These are phyloP conservation scores for Aspergillus puulaauensis DNA, from an alignment of 2,329 filamentous ascomycete species.

Conservation along the genomic window DNA sequence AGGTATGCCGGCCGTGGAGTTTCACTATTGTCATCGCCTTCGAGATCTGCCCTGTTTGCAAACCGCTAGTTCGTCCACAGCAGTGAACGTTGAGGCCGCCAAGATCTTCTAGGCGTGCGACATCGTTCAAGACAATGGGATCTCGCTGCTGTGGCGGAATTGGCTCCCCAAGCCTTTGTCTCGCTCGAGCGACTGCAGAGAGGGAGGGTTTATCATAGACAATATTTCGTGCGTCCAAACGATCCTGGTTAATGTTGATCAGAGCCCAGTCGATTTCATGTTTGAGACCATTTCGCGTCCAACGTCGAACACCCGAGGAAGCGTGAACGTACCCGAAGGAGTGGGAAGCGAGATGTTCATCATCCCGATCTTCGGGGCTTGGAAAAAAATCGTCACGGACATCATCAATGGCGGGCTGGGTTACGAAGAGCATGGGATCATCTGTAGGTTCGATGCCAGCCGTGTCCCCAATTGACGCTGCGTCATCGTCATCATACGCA, in stretches of 20 bases:
- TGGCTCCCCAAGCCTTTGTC: slow-evolving; percentile 53
- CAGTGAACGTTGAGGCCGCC: slow-evolving; percentile 81
- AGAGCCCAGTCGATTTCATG: slow-evolving; percentile 97
- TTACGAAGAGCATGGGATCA: slow-evolving; percentile 76
- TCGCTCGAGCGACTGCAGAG: slow-evolving; percentile 8
- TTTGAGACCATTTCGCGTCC: slow-evolving; percentile 66
- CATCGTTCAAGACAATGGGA: slow-evolving; percentile 55
- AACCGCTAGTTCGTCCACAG: slow-evolving; percentile 80
- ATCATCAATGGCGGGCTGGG: slow-evolving; percentile 88
- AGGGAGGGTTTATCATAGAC: slow-evolving; percentile 46
- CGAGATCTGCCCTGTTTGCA: slow-evolving; percentile 76
- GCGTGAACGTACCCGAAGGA: slow-evolving; percentile 82
- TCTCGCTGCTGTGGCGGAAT: slow-evolving; percentile 39
- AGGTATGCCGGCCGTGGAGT: slow-evolving; percentile 78
- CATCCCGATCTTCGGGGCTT: slow-evolving; percentile 69
- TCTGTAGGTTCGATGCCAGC: slow-evolving; percentile 73
- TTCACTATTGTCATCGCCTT: slow-evolving; percentile 80
- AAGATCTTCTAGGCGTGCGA: slow-evolving; percentile 56
- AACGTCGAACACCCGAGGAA: slow-evolving; percentile 82
- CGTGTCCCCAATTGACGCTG: slow-evolving; percentile 67
- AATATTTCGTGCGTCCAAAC: slow-evolving; percentile 70
- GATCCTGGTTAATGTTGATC: slow-evolving; percentile 72
- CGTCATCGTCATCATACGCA: slow-evolving; percentile 58
- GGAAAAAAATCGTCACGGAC: slow-evolving; percentile 82
- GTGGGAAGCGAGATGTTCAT: slow-evolving; percentile 80